Evolutionary conservation across 2,329 filamentous ascomycete species (phyloP).

Genomic region (Escovopsis weberi): DNA sequence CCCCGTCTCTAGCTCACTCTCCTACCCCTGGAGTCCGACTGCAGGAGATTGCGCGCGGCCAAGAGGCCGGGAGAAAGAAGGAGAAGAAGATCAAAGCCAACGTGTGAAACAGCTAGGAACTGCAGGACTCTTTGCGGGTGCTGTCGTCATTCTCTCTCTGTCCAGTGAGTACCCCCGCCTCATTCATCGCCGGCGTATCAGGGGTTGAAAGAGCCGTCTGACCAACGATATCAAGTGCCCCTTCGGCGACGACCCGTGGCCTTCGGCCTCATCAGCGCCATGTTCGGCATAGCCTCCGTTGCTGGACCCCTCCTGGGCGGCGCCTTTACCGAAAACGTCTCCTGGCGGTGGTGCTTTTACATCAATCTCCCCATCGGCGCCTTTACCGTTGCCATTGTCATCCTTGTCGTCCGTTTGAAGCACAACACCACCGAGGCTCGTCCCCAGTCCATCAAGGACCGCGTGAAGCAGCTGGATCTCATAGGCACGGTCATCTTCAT

Average conservation of each 20-base stretch:
- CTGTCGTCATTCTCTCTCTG: conserved; percentile 31
- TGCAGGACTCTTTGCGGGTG: conserved; percentile 35
- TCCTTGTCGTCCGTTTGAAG: conserved; percentile 30
- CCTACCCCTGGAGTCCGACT: neutral
- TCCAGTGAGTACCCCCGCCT: conserved; percentile 15
- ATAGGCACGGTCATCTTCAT: conserved; percentile 35
- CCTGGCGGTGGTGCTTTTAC: conserved; percentile 40
- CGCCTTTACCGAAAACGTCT: conserved; percentile 31
- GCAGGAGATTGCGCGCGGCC: no score
- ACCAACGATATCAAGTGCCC: conserved; percentile 24
- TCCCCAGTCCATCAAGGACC: conserved; percentile 18
- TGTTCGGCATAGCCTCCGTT: conserved; percentile 41
- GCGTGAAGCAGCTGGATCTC: conserved; percentile 33
- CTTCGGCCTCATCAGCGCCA: conserved; percentile 38
- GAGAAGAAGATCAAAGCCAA: conserved; percentile 2
- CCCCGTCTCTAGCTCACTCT: no score
- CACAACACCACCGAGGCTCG: conserved; percentile 19
- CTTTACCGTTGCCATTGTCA: conserved; percentile 32
- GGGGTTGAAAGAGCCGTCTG: neutral
- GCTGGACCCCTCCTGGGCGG: conserved; percentile 36
- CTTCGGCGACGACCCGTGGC: conserved; percentile 38
- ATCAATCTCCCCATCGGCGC: conserved; percentile 32
- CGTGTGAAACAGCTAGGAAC: conserved; percentile 25
- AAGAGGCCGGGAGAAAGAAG: no score
- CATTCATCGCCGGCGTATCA: no score